Evolutionary conservation across 192 early-diverging fungal species (phyloP), one percentile per base, ranked within the genome.

Genomic region (Pilaira anomala): DNA sequence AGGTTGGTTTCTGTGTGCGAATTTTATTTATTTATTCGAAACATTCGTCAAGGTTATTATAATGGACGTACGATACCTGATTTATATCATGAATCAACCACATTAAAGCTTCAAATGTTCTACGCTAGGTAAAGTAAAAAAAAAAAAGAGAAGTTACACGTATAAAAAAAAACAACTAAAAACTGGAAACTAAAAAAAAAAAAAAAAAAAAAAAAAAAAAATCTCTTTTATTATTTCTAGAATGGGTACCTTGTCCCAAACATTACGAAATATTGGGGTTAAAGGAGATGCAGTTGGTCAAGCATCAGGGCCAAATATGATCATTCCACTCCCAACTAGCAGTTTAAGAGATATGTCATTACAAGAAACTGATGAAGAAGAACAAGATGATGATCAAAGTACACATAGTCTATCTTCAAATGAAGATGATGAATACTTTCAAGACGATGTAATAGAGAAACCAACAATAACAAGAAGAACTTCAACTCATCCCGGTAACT

Each of bases 1-100:
- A 80, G 95, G 12, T 67, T 98, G 19, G 90, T 95, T 3, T 88
- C 94, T 13, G 92, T 89, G 13, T 90, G 91, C 63, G 94, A 97
- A 61, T 98, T 98, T 63, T 98, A 96, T 76, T 84, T 87, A 36
- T 97, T 97, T 79, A 80, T 95, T 42, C 84, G 93, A 26, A 90
- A 95, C 63, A 72, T 97, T 46, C 86, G 92, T 57, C 91, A 91
- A 65, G 94, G 96, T 1, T 80, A 91, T 21, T 96, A 89, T 73
- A 78, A 83, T 28, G 83, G 80, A 51, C 85, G 91, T 22, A 69
- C 81, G 0, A 75, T 84, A n/a, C 82, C 85, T 61, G 93, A 97
- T 52, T 64, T 97, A 29, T 97, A 93, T 70, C 69, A 83, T 28
- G 95, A 98, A 65, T 83, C 88, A 13, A 80, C 92, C 41, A 83